Percentiles rank a stretch among this genome's conserved stretches.
Evolutionary conservation across 768 basidiomycete species (phyloP).

Genomic region (Leccinum boreale): DNA sequence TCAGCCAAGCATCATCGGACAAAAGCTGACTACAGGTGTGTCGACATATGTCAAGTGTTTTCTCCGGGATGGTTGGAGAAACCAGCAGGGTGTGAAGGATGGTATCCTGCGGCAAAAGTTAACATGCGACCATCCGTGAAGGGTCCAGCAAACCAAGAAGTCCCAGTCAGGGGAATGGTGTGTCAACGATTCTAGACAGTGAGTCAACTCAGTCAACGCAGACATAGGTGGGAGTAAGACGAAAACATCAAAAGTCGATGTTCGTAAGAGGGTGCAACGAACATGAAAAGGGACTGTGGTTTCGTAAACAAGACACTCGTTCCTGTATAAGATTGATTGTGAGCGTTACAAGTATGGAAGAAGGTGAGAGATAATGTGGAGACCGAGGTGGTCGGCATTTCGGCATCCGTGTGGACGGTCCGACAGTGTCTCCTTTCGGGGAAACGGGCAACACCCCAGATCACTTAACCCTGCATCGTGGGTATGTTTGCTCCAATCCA

Average conservation of each 20-base stretch:
- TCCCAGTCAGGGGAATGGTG: constrained; percentile 31
- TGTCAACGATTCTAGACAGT: constrained; percentile 21
- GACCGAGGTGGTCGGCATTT: constrained; percentile 32
- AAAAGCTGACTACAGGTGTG: constrained; percentile 33
- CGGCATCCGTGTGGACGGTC: constrained; percentile 20
- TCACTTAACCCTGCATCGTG: constrained; percentile 23
- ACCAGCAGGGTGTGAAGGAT: constrained; percentile 23
- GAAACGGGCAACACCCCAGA: constrained; percentile 26
- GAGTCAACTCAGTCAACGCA: constrained; percentile 26
- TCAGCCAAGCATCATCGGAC: constrained; percentile 24
- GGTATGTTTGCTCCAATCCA: constrained; percentile 24
- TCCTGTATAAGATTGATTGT: constrained; percentile 32
- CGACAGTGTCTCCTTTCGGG: neutral
- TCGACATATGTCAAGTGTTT: constrained; percentile 28
- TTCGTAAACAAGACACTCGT: constrained; percentile 31
- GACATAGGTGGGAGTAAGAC: constrained; percentile 18
- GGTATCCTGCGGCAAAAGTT: constrained; percentile 22
- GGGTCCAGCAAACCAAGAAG: constrained; percentile 24
- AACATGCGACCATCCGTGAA: constrained; percentile 2
- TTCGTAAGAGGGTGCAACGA: constrained; percentile 12
- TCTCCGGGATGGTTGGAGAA: constrained; percentile 30
- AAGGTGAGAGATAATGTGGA: constrained; percentile 35
- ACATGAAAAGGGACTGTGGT: constrained; percentile 21
- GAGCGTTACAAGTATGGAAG: constrained; percentile 24
- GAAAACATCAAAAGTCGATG: constrained; percentile 13